Conservation (phyloP, 805 yeast species). For the Helenozyma baotianmanensis region DNA sequence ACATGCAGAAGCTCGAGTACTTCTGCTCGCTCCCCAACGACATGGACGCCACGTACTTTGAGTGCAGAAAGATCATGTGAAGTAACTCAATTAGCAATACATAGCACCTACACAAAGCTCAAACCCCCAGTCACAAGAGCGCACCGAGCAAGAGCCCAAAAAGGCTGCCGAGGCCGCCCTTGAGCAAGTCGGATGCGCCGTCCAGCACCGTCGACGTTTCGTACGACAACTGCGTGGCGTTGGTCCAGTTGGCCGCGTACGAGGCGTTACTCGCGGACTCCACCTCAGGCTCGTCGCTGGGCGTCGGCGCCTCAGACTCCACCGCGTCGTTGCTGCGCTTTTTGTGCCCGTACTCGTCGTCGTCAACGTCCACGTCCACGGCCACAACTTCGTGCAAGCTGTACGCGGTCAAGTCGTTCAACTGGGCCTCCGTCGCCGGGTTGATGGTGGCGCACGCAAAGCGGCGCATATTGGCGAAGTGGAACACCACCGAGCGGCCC, state of each 20-base stretch:
- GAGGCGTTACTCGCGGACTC: too few relatives aligned
- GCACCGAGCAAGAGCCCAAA: background rate
- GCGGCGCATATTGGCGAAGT: slow-evolving; percentile 8
- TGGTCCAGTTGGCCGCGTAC: slow-evolving; percentile 1
- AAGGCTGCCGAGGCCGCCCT: background rate
- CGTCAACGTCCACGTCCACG: background rate
- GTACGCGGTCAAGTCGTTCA: slow-evolving; percentile 6
- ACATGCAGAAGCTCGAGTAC: slow-evolving; percentile 46
- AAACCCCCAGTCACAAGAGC: background rate
- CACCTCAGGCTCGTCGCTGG: background rate
- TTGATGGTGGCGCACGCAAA: slow-evolving; percentile 17
- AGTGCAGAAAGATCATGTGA: slow-evolving; percentile 42
- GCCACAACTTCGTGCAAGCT: background rate
- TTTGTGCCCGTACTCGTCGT: background rate
- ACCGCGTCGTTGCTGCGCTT: background rate
- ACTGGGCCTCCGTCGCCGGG: slow-evolving; percentile 15
- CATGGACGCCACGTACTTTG: slow-evolving; percentile 47
- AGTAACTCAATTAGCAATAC: too few relatives aligned
- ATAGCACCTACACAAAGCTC: too few relatives aligned
- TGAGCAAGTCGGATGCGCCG: background rate
- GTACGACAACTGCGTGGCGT: background rate
- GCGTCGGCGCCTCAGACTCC: background rate
- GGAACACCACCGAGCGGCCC: slow-evolving; percentile 41
- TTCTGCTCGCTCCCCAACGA: slow-evolving; percentile 49
- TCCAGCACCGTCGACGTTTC: too few relatives aligned